These are phyloP conservation scores for Ceratobasidium sp. DNA, from an alignment of 1,284 basidiomycete species.

Conservation along the genomic window DNA sequence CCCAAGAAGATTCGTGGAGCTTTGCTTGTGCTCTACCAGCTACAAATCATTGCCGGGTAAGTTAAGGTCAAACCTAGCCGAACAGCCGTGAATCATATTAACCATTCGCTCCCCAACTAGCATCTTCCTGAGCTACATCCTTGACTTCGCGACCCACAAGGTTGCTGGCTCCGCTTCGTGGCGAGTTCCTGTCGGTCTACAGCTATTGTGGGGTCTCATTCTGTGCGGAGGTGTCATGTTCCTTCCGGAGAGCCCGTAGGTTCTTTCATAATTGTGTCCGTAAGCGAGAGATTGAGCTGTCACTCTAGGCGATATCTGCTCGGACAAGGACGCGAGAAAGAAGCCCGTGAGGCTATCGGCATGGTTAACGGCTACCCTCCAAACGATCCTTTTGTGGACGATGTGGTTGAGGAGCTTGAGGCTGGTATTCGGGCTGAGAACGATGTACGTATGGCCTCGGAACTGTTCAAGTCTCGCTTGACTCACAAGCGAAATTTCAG, in stretches of 20 bases:
- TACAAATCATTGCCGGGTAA: slow-evolving; percentile 77
- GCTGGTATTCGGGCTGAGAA: slow-evolving; percentile 64
- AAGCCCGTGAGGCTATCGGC: slow-evolving; percentile 72
- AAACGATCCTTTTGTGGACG: slow-evolving; percentile 71
- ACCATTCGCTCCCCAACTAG: slow-evolving; percentile 53
- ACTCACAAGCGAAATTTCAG: slow-evolving; percentile 52
- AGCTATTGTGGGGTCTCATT: slow-evolving; percentile 73
- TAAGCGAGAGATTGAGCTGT: background rate
- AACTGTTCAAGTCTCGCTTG: slow-evolving; percentile 43
- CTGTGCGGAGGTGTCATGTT: slow-evolving; percentile 76
- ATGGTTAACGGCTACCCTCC: slow-evolving; percentile 69
- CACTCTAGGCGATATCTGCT: slow-evolving; percentile 67
- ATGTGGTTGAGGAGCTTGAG: slow-evolving; percentile 74
- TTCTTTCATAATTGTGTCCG: slow-evolving; percentile 39
- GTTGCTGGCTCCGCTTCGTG: slow-evolving; percentile 71
- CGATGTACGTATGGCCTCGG: slow-evolving; percentile 16
- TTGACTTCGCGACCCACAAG: slow-evolving; percentile 75
- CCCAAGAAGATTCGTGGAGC: slow-evolving; percentile 80
- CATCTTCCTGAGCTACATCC: slow-evolving; percentile 76
- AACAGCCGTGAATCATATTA: background rate
- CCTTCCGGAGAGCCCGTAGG: slow-evolving; percentile 82
- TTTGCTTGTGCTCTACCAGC: slow-evolving; percentile 77
- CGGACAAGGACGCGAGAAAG: slow-evolving; percentile 62
- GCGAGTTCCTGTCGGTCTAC: slow-evolving; percentile 67
- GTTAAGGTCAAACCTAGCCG: slow-evolving; percentile 43